Evolutionary conservation across 2,329 filamentous ascomycete species (phyloP), one percentile per base, ranked within the genome.

Genomic region (Albifimbria verrucaria): DNA sequence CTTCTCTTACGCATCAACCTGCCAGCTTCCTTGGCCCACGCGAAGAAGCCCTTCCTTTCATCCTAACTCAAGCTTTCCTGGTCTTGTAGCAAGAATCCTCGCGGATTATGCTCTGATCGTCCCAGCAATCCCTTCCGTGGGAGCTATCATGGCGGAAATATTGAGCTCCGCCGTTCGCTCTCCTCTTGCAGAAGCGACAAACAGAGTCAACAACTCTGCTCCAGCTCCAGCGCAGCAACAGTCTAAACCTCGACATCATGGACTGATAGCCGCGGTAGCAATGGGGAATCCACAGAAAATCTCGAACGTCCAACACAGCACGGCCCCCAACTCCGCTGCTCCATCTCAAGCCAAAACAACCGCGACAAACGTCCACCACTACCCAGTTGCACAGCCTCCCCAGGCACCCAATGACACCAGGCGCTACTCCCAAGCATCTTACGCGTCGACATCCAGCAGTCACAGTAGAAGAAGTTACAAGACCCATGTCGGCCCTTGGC

Each of bases 401-500:
- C 63, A 65, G 25, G 62, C 66, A 2, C 55, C 50, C 22, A 70
- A 73, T 6, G 68, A 70, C 3, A 58, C 62, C 43, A 73, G 69
- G 55, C 69, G 72, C 32, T 62, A 70, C 28, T 75, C 73, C 5
- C 71, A 72, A 51, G 70, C 68, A 21, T 75, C 72, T n/a, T 70
- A 73, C 53, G 66, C 69, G 9, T 75, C 72, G 20, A 69, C 71
- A 1, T 70, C 71, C 11, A 74, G 71, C 56, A 66, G 68, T 36
- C 66, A 69, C 32, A 72, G 71, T 55, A 72, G 69, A 53, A 71
- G 70, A 57, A 73, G 72, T 23, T 75, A 76, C 57, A 87, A 87
- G 72, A 90, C 88, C 11, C 88, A 91, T 62, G 90, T 99, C 62
- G 94, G 94, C 0, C 93, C 93, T 59, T 99, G 94, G 94, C 86